Conservation (phyloP, 2,329 filamentous ascomycete genomes). For the Colletotrichum aenigma region DNA sequence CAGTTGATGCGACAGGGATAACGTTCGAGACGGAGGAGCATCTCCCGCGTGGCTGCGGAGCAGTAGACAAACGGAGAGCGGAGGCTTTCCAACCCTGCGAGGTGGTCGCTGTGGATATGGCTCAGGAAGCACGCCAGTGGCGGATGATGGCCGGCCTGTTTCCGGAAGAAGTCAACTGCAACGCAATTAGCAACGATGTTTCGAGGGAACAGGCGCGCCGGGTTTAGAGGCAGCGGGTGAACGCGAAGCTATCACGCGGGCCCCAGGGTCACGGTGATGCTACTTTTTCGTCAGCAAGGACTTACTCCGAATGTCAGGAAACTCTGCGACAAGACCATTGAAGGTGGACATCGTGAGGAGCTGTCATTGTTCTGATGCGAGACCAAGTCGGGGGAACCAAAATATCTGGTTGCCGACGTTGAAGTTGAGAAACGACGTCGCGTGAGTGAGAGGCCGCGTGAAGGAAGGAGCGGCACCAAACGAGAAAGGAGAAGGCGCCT, state of each 20-base stretch:
- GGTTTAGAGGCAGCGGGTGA: slow-evolving; percentile 10
- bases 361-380: not conserved
- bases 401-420: not conserved
- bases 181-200: slow-evolving; percentile 1
- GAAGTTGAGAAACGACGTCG: not conserved
- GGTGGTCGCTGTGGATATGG: slow-evolving; percentile 91
- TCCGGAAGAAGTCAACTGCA: slow-evolving; percentile 81
- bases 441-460: not conserved
- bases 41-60: slow-evolving; percentile 80
- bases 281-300: not conserved
- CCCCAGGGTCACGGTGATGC: not conserved
- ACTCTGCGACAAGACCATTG: slow-evolving; percentile 74
- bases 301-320: slow-evolving; percentile 75
- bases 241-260: not conserved
- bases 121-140: slow-evolving; percentile 87
- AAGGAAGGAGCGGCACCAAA: not conserved
- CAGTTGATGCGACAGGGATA: slow-evolving; percentile 83
- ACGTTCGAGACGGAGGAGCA: slow-evolving; percentile 80
- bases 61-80: slow-evolving; percentile 88
- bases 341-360: slow-evolving; percentile 73
- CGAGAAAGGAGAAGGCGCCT: not conserved
- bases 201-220: not conserved
- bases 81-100: slow-evolving; percentile 78
- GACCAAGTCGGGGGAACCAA: too few relatives aligned
- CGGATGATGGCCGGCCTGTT: slow-evolving; percentile 53